Base-by-base conservation (phyloP, 345 rosid species). In the Citrus hindsii region DNA sequence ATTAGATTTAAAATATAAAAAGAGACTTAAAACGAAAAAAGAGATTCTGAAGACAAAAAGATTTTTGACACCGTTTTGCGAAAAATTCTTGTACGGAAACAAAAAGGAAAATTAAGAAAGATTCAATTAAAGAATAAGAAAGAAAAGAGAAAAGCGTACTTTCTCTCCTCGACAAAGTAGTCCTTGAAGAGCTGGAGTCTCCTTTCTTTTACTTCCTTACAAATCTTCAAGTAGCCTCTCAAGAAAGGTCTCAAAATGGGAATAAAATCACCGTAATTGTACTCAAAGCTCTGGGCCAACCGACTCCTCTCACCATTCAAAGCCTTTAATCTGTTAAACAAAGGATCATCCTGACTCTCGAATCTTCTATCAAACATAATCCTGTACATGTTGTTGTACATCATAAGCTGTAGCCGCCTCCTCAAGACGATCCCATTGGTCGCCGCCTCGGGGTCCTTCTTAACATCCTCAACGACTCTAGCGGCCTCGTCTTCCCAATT, bases 311-410 rank as follows among this genome's bases (percentile, higher is more conserved):
- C 99, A 0, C 99, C 99, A 27, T 96, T 96, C 89, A 96, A 89
- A 18, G 97, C 98, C 88, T 88, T 92, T 6, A 96, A 90, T 69
- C 85, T 80, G 1, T 82, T 60, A 62, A 94, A 97, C 79, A 97
- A 73, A 74, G 99, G 98, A 81, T 94, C 99, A 0, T 91, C 95
- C 78, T 90, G 95, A 46, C 97, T 91, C 73, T 92, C 97, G 56
- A 96, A 96, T 68, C 99, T 84, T 67, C 92, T 77, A n/a, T 96
- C 99, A 37, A 95, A 95, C 98, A 96, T 96, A 72, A 94, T 92
- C 73, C 98, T 83, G 81, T 87, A 96, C 97, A 96, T 90, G 81
- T 96, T 96, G 75, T 96, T 96, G 80, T 96, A 96, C 99, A 96
- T 96, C 99, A 96, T 85, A 55, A 94, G 85, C 80, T 96, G 99